These are phyloP conservation scores for Zygoascus meyerae DNA, from an alignment of 1,139 yeast species.

Conservation along the genomic window DNA sequence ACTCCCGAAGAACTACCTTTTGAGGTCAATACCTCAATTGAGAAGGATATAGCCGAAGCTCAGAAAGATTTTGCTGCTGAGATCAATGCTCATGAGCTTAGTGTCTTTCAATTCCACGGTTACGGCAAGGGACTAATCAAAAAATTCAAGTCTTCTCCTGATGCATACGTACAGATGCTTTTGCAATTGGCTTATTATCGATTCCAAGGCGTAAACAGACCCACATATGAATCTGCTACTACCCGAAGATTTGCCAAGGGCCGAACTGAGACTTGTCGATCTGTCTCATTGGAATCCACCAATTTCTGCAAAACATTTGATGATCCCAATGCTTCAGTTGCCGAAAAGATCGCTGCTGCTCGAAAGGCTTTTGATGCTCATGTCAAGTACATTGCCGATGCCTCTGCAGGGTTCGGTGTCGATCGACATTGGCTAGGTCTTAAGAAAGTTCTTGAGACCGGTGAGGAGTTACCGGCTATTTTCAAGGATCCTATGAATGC, in stretches of 20 bases:
- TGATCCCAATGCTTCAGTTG: constrained; percentile 46
- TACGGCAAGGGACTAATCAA: constrained; percentile 62
- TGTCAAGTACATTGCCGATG: constrained; percentile 64
- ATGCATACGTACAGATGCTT: constrained; percentile 73
- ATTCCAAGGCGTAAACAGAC: constrained; percentile 72
- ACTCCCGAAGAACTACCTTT: constrained; percentile 40
- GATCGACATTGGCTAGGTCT: constrained; percentile 94
- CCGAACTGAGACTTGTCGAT: constrained; percentile 92
- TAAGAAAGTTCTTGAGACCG: constrained; percentile 59
- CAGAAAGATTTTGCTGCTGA: constrained; percentile 48
- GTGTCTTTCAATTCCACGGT: constrained; percentile 38
- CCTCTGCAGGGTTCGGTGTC: constrained; percentile 83
- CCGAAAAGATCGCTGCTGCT: constrained; percentile 62
- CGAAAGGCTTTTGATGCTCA: constrained; percentile 73
- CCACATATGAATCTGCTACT: constrained; percentile 95
- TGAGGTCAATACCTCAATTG: constrained; percentile 41
- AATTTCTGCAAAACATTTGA: constrained; percentile 75
- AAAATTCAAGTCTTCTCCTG: constrained; percentile 71
- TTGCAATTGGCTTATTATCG: constrained; percentile 80
- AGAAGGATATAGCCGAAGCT: constrained; percentile 51
- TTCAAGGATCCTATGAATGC: constrained; percentile 70
- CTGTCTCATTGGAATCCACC: constrained; percentile 72
- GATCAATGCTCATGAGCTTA: constrained; percentile 38
- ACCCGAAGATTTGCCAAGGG: constrained; percentile 86
- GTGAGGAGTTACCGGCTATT: constrained; percentile 61